Base-by-base conservation (phyloP, 768 basidiomycete genomes). In the Tulasnella sp. region DNA sequence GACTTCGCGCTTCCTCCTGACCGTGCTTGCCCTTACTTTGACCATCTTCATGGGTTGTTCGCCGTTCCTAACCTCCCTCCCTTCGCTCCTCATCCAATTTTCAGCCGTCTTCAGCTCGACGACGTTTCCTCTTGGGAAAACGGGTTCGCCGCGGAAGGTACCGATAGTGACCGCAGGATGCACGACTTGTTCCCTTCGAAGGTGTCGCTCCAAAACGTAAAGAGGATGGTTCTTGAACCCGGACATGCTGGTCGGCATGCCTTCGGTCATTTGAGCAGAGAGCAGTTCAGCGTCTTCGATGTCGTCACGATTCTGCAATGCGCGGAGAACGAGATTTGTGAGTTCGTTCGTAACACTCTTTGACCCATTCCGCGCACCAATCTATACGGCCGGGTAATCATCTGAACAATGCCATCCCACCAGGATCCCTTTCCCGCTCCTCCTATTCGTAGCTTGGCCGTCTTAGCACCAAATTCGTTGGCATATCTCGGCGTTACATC, bases 171-270 rank as follows among this genome's bases (percentile, higher is more conserved):
- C 83, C 11, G 86, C 85, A 17, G 92, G 91, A 75, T 92, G 83
- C 65, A 98, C 87, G 29, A 91, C 88, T 79, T 99, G 90, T 71
- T 90, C 92, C 73, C 91, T 89, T 76, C 88, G 92, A 17, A 99
- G 85, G 79, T 98, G 95, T 9, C 94, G 89, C 74, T 86, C 83
- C 36, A 98, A 87, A 19, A 90, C 90, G 79, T 93, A 95, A 90
- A 96, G 78, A 5, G 95, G 94, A 81, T 99, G 97, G 77, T 93
- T 90, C 79, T 98, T 98, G 86, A 98, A 98, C 1, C 94, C 97
- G 35, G 85, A 83, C 70, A 98, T 84, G 12, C 90, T 89, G 19
- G 88, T 89, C 0, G 97, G 97, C 94, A 99, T 97, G 32, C 90
- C 94, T 80, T 96, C 95, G 63, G 85, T 89, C 78, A 91, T 79